Base-by-base conservation (phyloP, 306 rosid species). In the Neltuma alba region DNA sequence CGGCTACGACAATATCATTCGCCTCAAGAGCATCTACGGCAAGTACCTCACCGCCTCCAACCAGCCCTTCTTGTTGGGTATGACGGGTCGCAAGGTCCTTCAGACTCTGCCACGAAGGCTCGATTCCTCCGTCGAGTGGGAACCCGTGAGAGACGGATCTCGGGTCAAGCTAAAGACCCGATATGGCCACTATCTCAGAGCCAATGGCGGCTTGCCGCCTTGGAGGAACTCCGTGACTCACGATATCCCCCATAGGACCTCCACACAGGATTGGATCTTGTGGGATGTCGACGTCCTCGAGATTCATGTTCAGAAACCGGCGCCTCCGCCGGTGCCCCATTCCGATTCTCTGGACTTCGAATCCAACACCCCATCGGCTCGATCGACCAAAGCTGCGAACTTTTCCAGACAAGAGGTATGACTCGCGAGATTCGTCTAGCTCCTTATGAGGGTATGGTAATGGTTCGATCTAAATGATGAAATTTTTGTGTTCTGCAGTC, bases 81-180 rank as follows among this genome's bases (percentile, higher is more conserved):
- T 93, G 97, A 96, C 99, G 0, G 99, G 99, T 36, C 90, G 85
- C 14, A 91, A 91, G 79, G 96, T 89, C 16, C 81, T 90, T 5
- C 99, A 96, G 70, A 87, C 96, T 0, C 76, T 80, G 16, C 98
- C 93, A 0, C n/a, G 36, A 3, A 76, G 88, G 16, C 88, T 88
- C 5, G 97, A 96, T 44, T 96, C 98, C 0, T 91, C 99, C 1
- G 83, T 91, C 7, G 98, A 96, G 82, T 96, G 99, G 99, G 99
- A 96, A 47, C 97, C 99, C 25, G 0, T 93, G 4, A 79, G 75
- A 63, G 96, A 96, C 5, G 92, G 97, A 15, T 54, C 70, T 13
- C 89, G 47, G 70, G 88, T 88, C 75, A 89, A 84, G 90, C 84
- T 96, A 48, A 91, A 84, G 82, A 91, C 98, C 11, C 83, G 98